A percentile compares a stretch with the other conserved stretches of the same genome.
phyloP scores from a whole-genome alignment of 2,329 filamentous ascomycete genomes.

The Colletotrichum horii region DNA sequence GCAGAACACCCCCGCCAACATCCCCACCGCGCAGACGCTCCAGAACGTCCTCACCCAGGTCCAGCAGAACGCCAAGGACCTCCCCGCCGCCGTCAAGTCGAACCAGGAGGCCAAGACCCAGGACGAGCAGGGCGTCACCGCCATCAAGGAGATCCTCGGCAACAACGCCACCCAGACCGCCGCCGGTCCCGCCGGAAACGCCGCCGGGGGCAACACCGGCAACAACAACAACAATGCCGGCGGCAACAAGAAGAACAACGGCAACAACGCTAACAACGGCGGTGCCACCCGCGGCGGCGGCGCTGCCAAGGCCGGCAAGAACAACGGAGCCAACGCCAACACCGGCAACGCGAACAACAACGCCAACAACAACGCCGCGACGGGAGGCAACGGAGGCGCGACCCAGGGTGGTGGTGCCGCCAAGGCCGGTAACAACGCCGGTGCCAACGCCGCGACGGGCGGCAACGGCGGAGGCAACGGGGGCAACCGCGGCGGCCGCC shows the following conservation, averaged over 20 bases:
- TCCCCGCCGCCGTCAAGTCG: constrained; percentile 43
- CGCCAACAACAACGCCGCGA: background rate
- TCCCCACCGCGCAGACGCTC: constrained; percentile 51
- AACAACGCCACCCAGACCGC: constrained; percentile 38
- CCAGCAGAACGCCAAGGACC: constrained; percentile 55
- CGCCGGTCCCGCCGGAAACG: constrained; percentile 19
- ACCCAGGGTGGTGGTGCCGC: constrained; percentile 11
- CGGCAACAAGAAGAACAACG: constrained; percentile 23
- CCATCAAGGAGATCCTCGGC: constrained; percentile 42
- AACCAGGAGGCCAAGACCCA: constrained; percentile 42
- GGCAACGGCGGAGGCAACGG: background rate
- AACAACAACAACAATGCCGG: constrained; percentile 14
- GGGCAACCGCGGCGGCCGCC: background rate
- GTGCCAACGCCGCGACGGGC: background rate
- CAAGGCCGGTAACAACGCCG: constrained; percentile 1
- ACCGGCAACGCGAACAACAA: background rate
- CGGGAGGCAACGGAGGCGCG: background rate
- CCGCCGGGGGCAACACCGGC: background rate
- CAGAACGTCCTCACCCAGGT: constrained; percentile 54
- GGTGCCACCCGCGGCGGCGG: background rate
- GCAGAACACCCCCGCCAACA: constrained; percentile 47
- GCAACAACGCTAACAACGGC: background rate
- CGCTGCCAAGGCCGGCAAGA: background rate
- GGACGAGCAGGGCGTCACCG: constrained; percentile 38
- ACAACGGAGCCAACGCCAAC: background rate